Conservation (phyloP, 23 red algal species). For the Gracilaria domingensis region DNA sequence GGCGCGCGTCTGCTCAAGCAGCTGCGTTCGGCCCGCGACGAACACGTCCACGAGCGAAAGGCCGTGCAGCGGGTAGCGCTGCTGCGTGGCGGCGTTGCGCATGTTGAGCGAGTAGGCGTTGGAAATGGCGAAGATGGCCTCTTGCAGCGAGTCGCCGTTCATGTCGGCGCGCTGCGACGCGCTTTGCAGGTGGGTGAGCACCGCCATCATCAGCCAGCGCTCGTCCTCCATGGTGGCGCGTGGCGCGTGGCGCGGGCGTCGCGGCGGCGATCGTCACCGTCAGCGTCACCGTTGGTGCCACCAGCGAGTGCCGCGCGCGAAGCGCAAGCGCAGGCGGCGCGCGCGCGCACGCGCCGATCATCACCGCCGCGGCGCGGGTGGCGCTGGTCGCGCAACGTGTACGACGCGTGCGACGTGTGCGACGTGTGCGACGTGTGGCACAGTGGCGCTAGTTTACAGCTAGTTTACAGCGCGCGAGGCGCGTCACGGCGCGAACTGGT, state of each 20-base stretch:
- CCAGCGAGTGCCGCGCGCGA: too few species aligned
- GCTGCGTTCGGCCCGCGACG: constrained; percentile 20
- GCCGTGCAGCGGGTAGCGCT: constrained; percentile 20
- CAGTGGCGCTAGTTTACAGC: too few species aligned
- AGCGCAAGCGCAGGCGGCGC: too few species aligned
- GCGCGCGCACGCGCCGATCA: too few species aligned
- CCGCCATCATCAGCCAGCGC: constrained; percentile 54
- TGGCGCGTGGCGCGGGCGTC: neutral
- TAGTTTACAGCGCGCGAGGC: too few species aligned
- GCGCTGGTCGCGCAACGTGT: too few species aligned
- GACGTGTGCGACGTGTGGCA: too few species aligned
- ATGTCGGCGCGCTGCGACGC: constrained; percentile 19
- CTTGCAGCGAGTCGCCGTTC: neutral
- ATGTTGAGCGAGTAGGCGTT: constrained; percentile 55
- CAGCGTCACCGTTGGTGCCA: too few species aligned
- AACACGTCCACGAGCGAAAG: constrained; percentile 46
- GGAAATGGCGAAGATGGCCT: constrained; percentile 45
- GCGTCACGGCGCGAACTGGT: constrained; percentile 54
- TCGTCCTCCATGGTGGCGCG: constrained; percentile 49
- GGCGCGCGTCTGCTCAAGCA: neutral
- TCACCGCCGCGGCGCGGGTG: too few species aligned
- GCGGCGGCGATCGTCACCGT: neutral
- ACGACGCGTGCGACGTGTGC: too few species aligned
- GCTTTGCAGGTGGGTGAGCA: constrained; percentile 41
- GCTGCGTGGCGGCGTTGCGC: constrained; percentile 15